Conservation (phyloP, 73 alveolate species). For the Paramecium octaurelia region DNA sequence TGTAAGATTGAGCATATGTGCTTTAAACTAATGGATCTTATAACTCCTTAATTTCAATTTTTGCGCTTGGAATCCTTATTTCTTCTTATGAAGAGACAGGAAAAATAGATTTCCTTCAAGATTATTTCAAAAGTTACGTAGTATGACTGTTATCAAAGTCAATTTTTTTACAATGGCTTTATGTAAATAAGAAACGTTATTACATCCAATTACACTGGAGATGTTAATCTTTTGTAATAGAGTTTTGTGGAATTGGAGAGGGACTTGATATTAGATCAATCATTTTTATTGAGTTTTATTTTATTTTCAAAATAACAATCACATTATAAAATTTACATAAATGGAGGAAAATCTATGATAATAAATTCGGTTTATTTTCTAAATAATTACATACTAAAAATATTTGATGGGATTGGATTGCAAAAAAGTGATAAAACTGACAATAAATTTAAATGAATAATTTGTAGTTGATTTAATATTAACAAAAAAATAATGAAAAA, state of each 20-base stretch:
- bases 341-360: not conserved
- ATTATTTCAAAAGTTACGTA: not conserved
- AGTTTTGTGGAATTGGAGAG: not conserved
- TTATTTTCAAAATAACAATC: not conserved
- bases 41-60: not conserved
- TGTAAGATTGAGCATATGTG: not conserved
- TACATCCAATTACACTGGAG: not conserved
- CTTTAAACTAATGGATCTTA: not conserved
- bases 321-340: not conserved
- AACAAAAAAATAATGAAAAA: not conserved
- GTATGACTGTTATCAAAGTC: not conserved
- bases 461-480: not conserved
- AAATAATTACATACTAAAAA: not conserved
- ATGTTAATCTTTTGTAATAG: not conserved
- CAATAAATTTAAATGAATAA: not conserved
- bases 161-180: not conserved
- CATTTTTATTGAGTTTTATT: not conserved
- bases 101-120: conserved; percentile 2
- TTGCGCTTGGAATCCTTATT: not conserved
- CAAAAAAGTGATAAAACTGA: too few species aligned
- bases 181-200: not conserved
- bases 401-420: not conserved
- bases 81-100: not conserved
- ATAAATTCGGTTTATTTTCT: not conserved
- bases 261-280: not conserved